These are phyloP conservation scores for Peniophora sp. DNA, from an alignment of 1,284 basidiomycete genomes.

Conservation along the genomic window DNA sequence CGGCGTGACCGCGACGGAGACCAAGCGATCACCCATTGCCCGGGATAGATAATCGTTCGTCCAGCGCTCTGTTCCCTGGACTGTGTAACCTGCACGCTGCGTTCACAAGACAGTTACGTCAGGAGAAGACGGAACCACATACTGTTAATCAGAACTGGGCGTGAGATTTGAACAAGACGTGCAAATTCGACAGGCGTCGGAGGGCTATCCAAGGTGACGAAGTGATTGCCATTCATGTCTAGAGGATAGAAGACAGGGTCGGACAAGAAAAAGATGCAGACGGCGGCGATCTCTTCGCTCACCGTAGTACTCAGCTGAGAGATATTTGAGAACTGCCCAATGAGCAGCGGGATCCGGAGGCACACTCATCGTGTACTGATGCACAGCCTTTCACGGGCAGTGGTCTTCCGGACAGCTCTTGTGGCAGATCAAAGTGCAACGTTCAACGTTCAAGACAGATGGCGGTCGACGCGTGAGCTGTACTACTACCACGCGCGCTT, in stretches of 20 bases:
- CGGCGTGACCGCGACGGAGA: constrained; percentile 79
- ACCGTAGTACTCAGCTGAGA: constrained; percentile 52
- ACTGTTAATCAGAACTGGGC: constrained; percentile 77
- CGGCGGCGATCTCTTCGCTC: constrained; percentile 5
- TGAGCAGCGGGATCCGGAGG: neutral
- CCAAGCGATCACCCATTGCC: constrained; percentile 41
- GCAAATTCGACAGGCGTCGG: constrained; percentile 72
- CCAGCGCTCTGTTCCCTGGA: constrained; percentile 44
- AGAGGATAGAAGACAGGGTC: neutral
- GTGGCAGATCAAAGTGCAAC: no score
- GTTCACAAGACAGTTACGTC: neutral
- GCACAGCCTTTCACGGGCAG: no score
- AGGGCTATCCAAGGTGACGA: constrained; percentile 44
- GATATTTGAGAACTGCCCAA: constrained; percentile 26
- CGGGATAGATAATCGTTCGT: constrained; percentile 52
- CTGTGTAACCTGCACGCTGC: constrained; percentile 28
- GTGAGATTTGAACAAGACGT: constrained; percentile 61
- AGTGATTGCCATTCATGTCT: constrained; percentile 62
- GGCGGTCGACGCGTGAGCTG: no score
- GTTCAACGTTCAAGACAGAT: no score
- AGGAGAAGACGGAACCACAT: constrained; percentile 3
- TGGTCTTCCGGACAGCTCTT: neutral
- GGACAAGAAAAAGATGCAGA: neutral
- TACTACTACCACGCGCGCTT: neutral
- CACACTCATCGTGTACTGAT: neutral